These are phyloP conservation scores for Ceratocystis albifundus DNA, from an alignment of 2,329 filamentous ascomycete species.

Conservation along the genomic window DNA sequence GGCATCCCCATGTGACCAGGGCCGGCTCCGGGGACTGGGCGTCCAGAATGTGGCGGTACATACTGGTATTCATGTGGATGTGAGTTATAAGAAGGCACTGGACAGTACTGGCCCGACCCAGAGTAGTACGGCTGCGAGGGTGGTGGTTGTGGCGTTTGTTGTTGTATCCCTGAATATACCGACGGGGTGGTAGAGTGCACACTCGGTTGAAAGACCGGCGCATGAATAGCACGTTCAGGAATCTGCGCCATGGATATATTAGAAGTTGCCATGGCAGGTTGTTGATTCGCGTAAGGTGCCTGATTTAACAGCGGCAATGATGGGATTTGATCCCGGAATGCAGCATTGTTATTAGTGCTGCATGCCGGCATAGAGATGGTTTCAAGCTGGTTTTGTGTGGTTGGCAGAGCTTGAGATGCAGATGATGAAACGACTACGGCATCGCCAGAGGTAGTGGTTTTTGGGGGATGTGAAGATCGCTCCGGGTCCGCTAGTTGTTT, in stretches of 20 bases:
- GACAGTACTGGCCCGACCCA: not conserved
- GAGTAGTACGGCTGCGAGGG: slow-evolving; percentile 3
- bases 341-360: slow-evolving; percentile 33
- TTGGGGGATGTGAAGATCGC: not conserved
- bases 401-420: not conserved
- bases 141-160: slow-evolving; percentile 23
- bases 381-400: slow-evolving; percentile 48
- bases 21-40: slow-evolving; percentile 24
- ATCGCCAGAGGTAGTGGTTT: slow-evolving; percentile 11
- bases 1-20: slow-evolving; percentile 33
- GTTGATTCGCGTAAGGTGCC: not conserved
- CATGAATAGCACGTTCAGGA: slow-evolving; percentile 83
- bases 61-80: slow-evolving; percentile 27
- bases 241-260: slow-evolving; percentile 62
- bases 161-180: slow-evolving; percentile 41
- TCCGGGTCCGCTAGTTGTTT: not conserved
- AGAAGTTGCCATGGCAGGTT: not conserved
- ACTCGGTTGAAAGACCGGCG: slow-evolving; percentile 65
- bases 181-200: slow-evolving; percentile 38
- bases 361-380: slow-evolving; percentile 34
- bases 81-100: slow-evolving; percentile 24
- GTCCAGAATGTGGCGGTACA: slow-evolving; percentile 28
- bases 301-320: not conserved
- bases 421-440: slow-evolving; percentile 11
- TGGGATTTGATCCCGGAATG: slow-evolving; percentile 12